Evolutionary conservation across 768 basidiomycete species (phyloP).

Genomic region (Candolleomyces efflorescens): DNA sequence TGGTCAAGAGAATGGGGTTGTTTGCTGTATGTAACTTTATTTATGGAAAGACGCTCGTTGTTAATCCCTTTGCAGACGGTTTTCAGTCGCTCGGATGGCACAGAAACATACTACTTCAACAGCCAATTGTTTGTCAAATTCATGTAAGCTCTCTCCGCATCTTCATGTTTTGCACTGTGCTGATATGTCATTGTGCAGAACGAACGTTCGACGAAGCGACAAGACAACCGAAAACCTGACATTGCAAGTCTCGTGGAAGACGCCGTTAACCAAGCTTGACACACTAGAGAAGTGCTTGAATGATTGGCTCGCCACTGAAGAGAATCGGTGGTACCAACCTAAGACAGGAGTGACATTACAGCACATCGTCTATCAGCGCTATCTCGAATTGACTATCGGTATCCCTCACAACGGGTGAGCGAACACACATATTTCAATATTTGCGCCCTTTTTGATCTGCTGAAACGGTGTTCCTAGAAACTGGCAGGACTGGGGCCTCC

Average conservation of each 20-base stretch:
- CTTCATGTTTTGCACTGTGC: background rate
- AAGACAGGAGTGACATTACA: slow-evolving; percentile 61
- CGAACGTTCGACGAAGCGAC: slow-evolving; percentile 70
- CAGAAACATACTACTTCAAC: slow-evolving; percentile 80
- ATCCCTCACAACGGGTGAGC: slow-evolving; percentile 51
- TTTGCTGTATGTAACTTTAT: slow-evolving; percentile 49
- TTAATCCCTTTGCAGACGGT: slow-evolving; percentile 41
- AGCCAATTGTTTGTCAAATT: slow-evolving; percentile 72
- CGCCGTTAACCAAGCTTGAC: slow-evolving; percentile 68
- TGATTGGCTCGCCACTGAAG: slow-evolving; percentile 73
- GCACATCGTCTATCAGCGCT: slow-evolving; percentile 60
- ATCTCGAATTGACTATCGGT: slow-evolving; percentile 64
- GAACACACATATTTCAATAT: background rate
- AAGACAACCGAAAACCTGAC: slow-evolving; percentile 66
- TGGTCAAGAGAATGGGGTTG: slow-evolving; percentile 78
- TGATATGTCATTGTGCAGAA: slow-evolving; percentile 30
- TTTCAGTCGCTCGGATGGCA: slow-evolving; percentile 69
- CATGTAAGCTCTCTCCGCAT: slow-evolving; percentile 42
- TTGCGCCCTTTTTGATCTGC: background rate
- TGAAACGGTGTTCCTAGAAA: slow-evolving; percentile 15
- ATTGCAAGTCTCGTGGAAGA: slow-evolving; percentile 74
- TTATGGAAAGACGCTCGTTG: background rate
- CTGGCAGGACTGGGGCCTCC: slow-evolving; percentile 55
- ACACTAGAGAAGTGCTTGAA: slow-evolving; percentile 63
- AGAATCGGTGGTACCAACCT: slow-evolving; percentile 76